These are phyloP conservation scores for Annulohypoxylon nitens DNA, from an alignment of 495 filamentous ascomycete genomes.

Conservation along the genomic window DNA sequence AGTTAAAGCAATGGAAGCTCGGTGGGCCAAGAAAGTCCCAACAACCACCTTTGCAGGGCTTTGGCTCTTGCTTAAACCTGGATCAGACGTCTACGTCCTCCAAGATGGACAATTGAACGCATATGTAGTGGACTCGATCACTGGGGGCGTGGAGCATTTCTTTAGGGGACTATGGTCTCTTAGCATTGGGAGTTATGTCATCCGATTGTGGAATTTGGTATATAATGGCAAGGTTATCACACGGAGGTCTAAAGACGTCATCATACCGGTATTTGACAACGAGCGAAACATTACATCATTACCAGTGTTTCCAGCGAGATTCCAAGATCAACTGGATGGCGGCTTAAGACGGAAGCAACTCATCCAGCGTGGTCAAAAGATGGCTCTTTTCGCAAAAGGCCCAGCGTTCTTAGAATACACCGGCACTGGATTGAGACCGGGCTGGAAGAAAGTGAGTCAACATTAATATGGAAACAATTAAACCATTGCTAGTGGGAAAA, in stretches of 20 bases:
- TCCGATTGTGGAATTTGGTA: slow-evolving; percentile 22
- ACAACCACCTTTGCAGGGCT: slow-evolving; percentile 21
- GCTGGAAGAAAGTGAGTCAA: slow-evolving; percentile 16
- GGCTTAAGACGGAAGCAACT: slow-evolving; percentile 5
- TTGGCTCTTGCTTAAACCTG: slow-evolving; percentile 20
- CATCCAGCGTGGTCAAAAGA: slow-evolving; percentile 14
- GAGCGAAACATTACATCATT: slow-evolving; percentile 19
- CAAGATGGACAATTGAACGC: slow-evolving; percentile 25
- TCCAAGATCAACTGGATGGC: not conserved
- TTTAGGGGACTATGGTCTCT: slow-evolving; percentile 4
- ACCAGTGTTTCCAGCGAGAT: slow-evolving; percentile 23
- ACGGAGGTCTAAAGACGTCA: not conserved
- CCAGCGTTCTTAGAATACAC: slow-evolving; percentile 22
- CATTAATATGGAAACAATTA: not conserved
- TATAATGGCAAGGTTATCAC: slow-evolving; percentile 15
- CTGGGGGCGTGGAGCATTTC: slow-evolving; percentile 8
- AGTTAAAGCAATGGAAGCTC: slow-evolving; percentile 17
- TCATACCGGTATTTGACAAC: slow-evolving; percentile 11
- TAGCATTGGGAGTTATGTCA: slow-evolving; percentile 6
- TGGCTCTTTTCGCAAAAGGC: slow-evolving; percentile 8
- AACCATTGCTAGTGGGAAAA: not conserved
- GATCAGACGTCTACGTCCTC: slow-evolving; percentile 14
- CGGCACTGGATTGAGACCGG: slow-evolving; percentile 15
- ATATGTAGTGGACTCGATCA: slow-evolving; percentile 16
- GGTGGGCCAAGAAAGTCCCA: slow-evolving; percentile 23